phyloP scores from a whole-genome alignment of 2,329 filamentous ascomycete species.

The Daldinia eschscholtzii region DNA sequence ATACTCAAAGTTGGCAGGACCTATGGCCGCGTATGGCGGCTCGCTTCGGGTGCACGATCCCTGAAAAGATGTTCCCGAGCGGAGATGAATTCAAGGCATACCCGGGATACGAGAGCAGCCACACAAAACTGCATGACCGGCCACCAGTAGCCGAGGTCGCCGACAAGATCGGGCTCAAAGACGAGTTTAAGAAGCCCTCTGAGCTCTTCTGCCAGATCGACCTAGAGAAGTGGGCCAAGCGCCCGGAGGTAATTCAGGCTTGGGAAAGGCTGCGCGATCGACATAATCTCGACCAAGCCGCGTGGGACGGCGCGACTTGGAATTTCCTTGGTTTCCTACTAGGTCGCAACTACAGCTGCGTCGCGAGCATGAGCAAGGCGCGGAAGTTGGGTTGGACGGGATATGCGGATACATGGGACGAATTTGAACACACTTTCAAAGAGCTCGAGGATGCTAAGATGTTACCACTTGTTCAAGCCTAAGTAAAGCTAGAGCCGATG shows the following conservation, averaged over 20 bases:
- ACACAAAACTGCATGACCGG: slow-evolving; percentile 43
- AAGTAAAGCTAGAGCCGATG: neutral
- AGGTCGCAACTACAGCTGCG: slow-evolving; percentile 56
- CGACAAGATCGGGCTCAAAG: slow-evolving; percentile 48
- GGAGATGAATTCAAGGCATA: slow-evolving; percentile 37
- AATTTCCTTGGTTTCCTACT: slow-evolving; percentile 59
- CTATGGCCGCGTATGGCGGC: slow-evolving; percentile 57
- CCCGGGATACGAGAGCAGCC: slow-evolving; percentile 34
- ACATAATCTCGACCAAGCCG: slow-evolving; percentile 54
- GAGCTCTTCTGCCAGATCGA: slow-evolving; percentile 57
- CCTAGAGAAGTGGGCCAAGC: slow-evolving; percentile 57
- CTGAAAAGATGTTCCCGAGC: slow-evolving; percentile 50
- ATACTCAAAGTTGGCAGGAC: slow-evolving; percentile 57
- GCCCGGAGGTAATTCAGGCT: slow-evolving; percentile 54
- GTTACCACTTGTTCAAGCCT: slow-evolving; percentile 32
- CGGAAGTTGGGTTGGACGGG: slow-evolving; percentile 58
- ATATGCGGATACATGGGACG: slow-evolving; percentile 53
- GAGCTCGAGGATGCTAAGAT: slow-evolving; percentile 48
- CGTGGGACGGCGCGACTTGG: slow-evolving; percentile 59
- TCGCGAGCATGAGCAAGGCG: slow-evolving; percentile 60
- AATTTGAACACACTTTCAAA: slow-evolving; percentile 46
- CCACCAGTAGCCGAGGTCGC: slow-evolving; percentile 52
- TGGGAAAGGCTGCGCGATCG: slow-evolving; percentile 57
- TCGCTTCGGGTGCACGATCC: slow-evolving; percentile 54
- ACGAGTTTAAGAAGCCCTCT: slow-evolving; percentile 44